Base-by-base conservation (phyloP, 306 rosid species). In the Adenanthera pavonina region DNA sequence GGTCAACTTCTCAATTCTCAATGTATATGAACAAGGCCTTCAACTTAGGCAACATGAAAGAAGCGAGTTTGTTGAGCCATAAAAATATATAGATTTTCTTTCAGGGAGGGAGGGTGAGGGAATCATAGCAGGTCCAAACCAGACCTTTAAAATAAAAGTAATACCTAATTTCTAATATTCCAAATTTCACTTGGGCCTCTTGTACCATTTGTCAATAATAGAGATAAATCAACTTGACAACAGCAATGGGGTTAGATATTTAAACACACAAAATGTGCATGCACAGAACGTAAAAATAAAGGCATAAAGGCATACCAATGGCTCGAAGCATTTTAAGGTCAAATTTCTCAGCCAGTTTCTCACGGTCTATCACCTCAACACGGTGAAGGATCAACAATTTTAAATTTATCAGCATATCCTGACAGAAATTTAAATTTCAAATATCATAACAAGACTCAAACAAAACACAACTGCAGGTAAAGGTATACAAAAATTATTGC, bases 381-480 rank as follows among this genome's bases (percentile, higher is more conserved):
- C 92, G 94, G 52, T 82, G 87, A 62, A 86, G 82, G 60, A 91
- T 84, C 85, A 89, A 54, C 80, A 71, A 33, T 82, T 95, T 95
- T 79, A 95, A 77, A 87, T 89, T 85, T 84, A 90, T 83, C 70
- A 95, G 65, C 88, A 95, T 57, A 65, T 91, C 97, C 97, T 92
- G 91, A 74, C 49, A 80, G 48, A 68, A 13, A 35, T 75, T 54
- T 67, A 81, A 70, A 70, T 11, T 62, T 38, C 74, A 44, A 74
- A 74, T n/a, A 81, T 72, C 33, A 66, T 44, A 83, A 69, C 30
- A 74, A 48, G 44, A 36, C 33, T 38, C 46, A 38, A 38, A 54
- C 8, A 13, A 35, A 57, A 53, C 5, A 52, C 36, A 72, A 33
- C 65, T 6, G 47, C 25, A 54, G 7, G 38, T 0, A 35, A 59